Evolutionary conservation across 2,329 filamentous ascomycete species (phyloP).

Genomic region (Cladosporium sp.): DNA sequence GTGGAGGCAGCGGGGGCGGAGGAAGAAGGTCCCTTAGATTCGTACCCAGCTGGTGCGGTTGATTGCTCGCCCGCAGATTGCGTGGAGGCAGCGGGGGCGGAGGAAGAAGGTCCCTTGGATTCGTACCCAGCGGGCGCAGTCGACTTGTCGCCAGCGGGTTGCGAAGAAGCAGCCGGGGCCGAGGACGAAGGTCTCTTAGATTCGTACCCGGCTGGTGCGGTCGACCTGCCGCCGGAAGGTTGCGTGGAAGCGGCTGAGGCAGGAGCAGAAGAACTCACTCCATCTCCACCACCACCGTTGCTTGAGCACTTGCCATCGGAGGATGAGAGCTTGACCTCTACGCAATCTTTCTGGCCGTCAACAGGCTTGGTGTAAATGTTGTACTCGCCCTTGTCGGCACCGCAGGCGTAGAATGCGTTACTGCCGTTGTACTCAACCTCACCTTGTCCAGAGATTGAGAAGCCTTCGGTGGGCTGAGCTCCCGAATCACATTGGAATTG

Average conservation of each 20-base stretch:
- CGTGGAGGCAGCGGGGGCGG: not conserved
- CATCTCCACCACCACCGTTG: not conserved
- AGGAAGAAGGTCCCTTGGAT: not conserved
- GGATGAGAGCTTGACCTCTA: conserved; percentile 17
- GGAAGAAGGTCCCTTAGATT: too few relatives aligned
- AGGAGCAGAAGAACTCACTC: conserved; percentile 1
- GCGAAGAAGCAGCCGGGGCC: not conserved
- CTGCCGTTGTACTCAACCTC: conserved; percentile 49
- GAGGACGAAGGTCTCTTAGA: not conserved
- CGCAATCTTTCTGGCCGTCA: conserved; percentile 18
- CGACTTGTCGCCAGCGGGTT: not conserved
- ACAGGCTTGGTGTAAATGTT: conserved; percentile 22
- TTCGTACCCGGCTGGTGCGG: not conserved
- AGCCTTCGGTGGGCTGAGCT: conserved; percentile 50
- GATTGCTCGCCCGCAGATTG: not conserved
- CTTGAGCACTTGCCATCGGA: conserved; percentile 20
- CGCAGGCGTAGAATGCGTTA: conserved; percentile 58
- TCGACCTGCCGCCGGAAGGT: not conserved
- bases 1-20: too few relatives aligned
- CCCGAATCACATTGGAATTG: conserved; percentile 60
- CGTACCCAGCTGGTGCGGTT: conserved; percentile 1
- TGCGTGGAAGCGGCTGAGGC: not conserved
- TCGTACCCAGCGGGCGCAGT: not conserved
- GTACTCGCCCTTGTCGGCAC: conserved; percentile 46
- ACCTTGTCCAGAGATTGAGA: conserved; percentile 50